Evolutionary conservation across 1,284 basidiomycete genomes (phyloP).

Genomic region (Inonotus hispidus): DNA sequence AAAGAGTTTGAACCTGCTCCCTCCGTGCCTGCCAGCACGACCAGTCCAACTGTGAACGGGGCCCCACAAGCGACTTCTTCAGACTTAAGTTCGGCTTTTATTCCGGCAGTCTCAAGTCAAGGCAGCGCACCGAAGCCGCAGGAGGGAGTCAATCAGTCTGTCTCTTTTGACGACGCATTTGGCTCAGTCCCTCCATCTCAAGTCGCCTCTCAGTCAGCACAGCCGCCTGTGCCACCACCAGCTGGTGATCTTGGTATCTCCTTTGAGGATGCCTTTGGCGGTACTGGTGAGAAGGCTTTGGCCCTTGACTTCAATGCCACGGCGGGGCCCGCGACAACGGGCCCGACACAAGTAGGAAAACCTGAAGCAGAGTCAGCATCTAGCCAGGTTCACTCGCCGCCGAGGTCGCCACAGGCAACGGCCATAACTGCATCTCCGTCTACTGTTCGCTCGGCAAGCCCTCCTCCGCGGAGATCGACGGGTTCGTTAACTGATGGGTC

Average conservation of each 20-base stretch:
- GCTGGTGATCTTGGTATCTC: constrained; percentile 29
- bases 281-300: constrained; percentile 30
- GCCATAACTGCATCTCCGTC: constrained; percentile 28
- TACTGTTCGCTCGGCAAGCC: constrained; percentile 33
- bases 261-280: constrained; percentile 50
- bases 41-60: constrained; percentile 2
- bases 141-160: constrained; percentile 19
- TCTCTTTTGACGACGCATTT: constrained; percentile 42
- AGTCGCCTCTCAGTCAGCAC: background rate
- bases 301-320: constrained; percentile 35
- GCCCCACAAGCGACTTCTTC: background rate
- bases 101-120: constrained; percentile 2
- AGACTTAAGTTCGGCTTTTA: constrained; percentile 20
- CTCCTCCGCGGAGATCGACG: constrained; percentile 49
- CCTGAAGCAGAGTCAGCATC: background rate
- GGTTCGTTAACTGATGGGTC: constrained; percentile 48
- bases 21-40: constrained; percentile 17
- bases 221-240: constrained; percentile 12
- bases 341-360: constrained; percentile 2
- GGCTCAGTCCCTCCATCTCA: constrained; percentile 21
- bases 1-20: constrained; percentile 31
- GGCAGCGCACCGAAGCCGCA: constrained; percentile 2
- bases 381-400: constrained; percentile 22
- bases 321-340: constrained; percentile 17
- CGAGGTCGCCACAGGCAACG: constrained; percentile 33